Evolutionary conservation across 2,329 filamentous ascomycete species (phyloP).

Genomic region (Diaporthe australafricana): DNA sequence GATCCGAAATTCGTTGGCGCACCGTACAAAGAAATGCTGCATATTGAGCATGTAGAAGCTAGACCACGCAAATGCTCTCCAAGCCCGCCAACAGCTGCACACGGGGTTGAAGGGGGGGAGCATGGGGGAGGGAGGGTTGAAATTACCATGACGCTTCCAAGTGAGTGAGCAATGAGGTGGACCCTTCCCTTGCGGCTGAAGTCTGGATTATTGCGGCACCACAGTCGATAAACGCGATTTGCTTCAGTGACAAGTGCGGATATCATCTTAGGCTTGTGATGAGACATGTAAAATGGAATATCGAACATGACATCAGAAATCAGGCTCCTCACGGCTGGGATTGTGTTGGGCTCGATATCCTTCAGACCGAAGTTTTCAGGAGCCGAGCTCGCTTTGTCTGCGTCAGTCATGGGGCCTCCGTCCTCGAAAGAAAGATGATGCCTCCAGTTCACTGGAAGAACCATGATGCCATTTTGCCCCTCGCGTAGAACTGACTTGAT

Average conservation of each 20-base stretch:
- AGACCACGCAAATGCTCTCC: background rate
- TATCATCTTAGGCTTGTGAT: constrained; percentile 96
- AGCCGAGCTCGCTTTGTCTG: constrained; percentile 64
- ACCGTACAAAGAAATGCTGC: background rate
- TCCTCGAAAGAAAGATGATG: constrained; percentile 90
- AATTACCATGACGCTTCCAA: constrained; percentile 85
- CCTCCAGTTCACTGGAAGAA: constrained; percentile 94
- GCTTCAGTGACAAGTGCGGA: constrained; percentile 88
- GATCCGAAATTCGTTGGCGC: background rate
- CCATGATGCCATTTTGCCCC: constrained; percentile 91
- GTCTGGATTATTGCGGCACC: constrained; percentile 92
- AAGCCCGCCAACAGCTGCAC: background rate
- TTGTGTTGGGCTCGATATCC: constrained; percentile 91
- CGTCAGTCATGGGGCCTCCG: constrained; percentile 69
- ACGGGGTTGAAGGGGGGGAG: too few species aligned
- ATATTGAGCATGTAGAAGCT: background rate
- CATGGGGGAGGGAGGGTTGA: background rate
- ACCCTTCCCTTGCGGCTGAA: constrained; percentile 86
- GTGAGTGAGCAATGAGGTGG: constrained; percentile 91
- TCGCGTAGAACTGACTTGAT: constrained; percentile 82
- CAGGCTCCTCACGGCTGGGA: constrained; percentile 91
- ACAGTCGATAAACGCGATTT: constrained; percentile 94
- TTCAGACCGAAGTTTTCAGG: constrained; percentile 74
- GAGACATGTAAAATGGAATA: constrained; percentile 96
- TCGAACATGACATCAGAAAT: constrained; percentile 99